A percentile compares a stretch with the other conserved stretches of the same genome.
phyloP scores from a whole-genome alignment of 176 grass and related monocot genomes.

The Aegilops sharonensis region DNA sequence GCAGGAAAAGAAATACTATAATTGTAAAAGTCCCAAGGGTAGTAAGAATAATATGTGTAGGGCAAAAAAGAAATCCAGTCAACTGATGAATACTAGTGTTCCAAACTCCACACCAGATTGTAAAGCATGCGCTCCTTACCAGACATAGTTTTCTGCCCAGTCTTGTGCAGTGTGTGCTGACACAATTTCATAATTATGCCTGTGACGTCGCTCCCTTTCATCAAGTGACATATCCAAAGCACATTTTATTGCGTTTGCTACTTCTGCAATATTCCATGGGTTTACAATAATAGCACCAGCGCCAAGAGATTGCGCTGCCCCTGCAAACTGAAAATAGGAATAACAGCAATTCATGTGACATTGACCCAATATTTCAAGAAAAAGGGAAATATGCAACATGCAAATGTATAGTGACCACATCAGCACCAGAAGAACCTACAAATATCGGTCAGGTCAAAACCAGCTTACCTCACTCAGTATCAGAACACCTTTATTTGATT shows the following conservation, averaged over 20 bases:
- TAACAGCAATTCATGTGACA: constrained; percentile 14
- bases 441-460: not conserved
- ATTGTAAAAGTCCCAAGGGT: not conserved
- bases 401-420: not conserved
- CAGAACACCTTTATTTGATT: constrained; percentile 89
- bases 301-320: constrained; percentile 89
- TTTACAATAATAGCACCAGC: constrained; percentile 92
- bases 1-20: constrained; percentile 24
- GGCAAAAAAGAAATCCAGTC: not conserved
- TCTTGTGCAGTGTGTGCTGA: constrained; percentile 83
- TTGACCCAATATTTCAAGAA: not conserved
- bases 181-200: constrained; percentile 88
- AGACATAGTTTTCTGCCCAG: constrained; percentile 87
- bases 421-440: not conserved
- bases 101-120: not conserved
- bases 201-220: constrained; percentile 83
- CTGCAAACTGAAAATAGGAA: constrained; percentile 74
- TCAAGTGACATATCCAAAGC: constrained; percentile 64
- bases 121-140: constrained; percentile 39
- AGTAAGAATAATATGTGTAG: not conserved
- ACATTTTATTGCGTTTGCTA: constrained; percentile 49
- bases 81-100: not conserved
- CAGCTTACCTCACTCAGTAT: constrained; percentile 88
- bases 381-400: not conserved
- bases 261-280: constrained; percentile 86